These are phyloP conservation scores for Pachysandra terminalis DNA, from an alignment of 164 flowering plant species.

Conservation along the genomic window DNA sequence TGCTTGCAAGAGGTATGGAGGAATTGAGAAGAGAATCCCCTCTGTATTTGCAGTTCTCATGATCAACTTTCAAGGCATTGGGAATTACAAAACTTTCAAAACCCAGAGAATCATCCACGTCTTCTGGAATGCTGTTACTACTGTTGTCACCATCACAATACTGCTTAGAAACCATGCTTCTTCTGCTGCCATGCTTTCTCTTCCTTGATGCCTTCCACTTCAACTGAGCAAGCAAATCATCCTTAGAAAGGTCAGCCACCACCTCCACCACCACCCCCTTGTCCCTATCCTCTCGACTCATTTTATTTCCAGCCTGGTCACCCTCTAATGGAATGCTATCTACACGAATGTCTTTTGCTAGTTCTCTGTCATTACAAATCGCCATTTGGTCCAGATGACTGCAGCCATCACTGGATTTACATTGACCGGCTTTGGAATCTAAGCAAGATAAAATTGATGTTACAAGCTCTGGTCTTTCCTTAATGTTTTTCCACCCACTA, in stretches of 20 bases:
- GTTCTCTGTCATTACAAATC: not conserved
- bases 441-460: constrained; percentile 18
- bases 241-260: constrained; percentile 41
- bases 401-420: constrained; percentile 7
- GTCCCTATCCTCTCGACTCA: constrained; percentile 9
- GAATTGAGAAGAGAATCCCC: constrained; percentile 40
- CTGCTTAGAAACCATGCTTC: constrained; percentile 20
- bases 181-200: constrained; percentile 34
- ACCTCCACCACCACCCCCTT: not conserved
- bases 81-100: constrained; percentile 32
- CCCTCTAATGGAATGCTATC: not conserved
- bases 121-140: constrained; percentile 18
- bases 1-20: constrained; percentile 53
- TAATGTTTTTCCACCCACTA: constrained; percentile 46
- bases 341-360: not conserved
- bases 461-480: constrained; percentile 53
- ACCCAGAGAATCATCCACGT: constrained; percentile 12
- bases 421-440: constrained; percentile 9
- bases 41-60: constrained; percentile 63
- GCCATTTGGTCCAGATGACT: not conserved
- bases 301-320: constrained; percentile 4
- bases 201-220: constrained; percentile 61
- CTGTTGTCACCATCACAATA: constrained; percentile 4
- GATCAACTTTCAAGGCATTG: constrained; percentile 41
- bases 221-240: constrained; percentile 42